These are phyloP conservation scores for Fusarium sterilihyphosum DNA, from an alignment of 2,329 filamentous ascomycete species.

Conservation along the genomic window DNA sequence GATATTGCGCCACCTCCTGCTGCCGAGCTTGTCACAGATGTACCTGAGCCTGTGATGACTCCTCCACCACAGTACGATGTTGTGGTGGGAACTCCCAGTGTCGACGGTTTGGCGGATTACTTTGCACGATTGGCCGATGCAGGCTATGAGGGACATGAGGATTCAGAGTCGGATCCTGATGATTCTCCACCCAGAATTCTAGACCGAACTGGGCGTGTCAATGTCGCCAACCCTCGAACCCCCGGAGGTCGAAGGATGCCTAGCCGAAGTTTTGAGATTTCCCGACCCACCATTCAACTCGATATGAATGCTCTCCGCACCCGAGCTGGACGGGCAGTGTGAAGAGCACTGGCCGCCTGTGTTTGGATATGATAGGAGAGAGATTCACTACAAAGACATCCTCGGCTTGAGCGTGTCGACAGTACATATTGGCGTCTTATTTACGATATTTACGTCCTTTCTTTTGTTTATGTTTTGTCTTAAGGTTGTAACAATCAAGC, in stretches of 20 bases:
- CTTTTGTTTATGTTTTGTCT: slow-evolving; percentile 33
- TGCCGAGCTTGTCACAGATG: slow-evolving; percentile 36
- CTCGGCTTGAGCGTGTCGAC: neutral
- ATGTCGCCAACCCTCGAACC: slow-evolving; percentile 66
- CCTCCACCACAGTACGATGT: slow-evolving; percentile 87
- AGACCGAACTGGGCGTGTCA: slow-evolving; percentile 64
- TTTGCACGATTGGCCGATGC: slow-evolving; percentile 83
- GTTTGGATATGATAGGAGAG: slow-evolving; percentile 29
- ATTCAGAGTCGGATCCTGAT: slow-evolving; percentile 55
- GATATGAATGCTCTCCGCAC: slow-evolving; percentile 39
- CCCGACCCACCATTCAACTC: slow-evolving; percentile 49
- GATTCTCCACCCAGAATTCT: slow-evolving; percentile 58
- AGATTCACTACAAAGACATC: neutral
- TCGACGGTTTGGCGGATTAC: slow-evolving; percentile 83
- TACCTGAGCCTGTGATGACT: slow-evolving; percentile 65
- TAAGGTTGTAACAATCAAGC: slow-evolving; percentile 28
- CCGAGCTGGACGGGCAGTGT: slow-evolving; percentile 40
- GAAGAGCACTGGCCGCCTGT: slow-evolving; percentile 37
- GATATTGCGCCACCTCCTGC: slow-evolving; percentile 60
- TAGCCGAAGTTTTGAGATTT: slow-evolving; percentile 66
- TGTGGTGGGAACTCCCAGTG: slow-evolving; percentile 75
- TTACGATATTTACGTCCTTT: slow-evolving; percentile 30
- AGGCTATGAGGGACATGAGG: slow-evolving; percentile 58
- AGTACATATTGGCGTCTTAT: slow-evolving; percentile 12
- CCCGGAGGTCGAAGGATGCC: slow-evolving; percentile 63